Base-by-base conservation (phyloP, 495 filamentous ascomycete genomes). In the Pseudoneurospora amorphoporcata region DNA sequence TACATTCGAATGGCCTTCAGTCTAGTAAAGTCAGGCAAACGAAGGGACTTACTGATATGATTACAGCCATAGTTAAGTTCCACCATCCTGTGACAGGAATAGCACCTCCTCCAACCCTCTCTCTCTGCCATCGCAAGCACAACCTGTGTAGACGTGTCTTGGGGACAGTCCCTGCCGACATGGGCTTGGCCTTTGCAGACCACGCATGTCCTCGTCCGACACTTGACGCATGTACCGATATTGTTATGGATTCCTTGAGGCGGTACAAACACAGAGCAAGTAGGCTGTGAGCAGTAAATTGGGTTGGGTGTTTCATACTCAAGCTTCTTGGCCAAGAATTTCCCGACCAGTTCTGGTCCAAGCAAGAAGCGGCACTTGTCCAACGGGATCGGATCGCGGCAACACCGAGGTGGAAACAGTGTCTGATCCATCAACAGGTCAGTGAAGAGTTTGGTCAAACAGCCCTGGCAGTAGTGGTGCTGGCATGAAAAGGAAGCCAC, bases 351-450 rank as follows among this genome's bases (percentile, higher is more conserved):
- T 1, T 79, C 75, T 0, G 65, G 5, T 0, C 73, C 68, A 4
- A 89, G 76, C 69, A 82, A 77, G 8, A 73, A 29, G 1, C 78
- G 75, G 42, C 73, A 82, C 1, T 41, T 40, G 7, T 77, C 76
- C 53, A 86, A 69, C 7, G 81, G 72, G 23, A 90, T 84, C 0
- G 72, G 32, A 40, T 84, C 70, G 43, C 76, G 71, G 70, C 86
- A 88, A 75, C 88, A 89, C 23, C 83, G 80, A 8, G 87, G 86
- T 1, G 88, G 88, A 70, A 86, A 88, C 0, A 85, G 69, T 0
- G 84, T 77, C 70, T 88, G 85, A 74, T 88, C 87, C 0, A 73
- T 77, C 29, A 84, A 78, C 0, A 85, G 76, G 0, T 69, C 41
- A 29, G 71, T 71, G 75, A 88, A 87, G 1, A 87, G 81, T 0